These are phyloP conservation scores for Aegilops sharonensis DNA, from an alignment of 176 grass and related monocot species.

Conservation along the genomic window DNA sequence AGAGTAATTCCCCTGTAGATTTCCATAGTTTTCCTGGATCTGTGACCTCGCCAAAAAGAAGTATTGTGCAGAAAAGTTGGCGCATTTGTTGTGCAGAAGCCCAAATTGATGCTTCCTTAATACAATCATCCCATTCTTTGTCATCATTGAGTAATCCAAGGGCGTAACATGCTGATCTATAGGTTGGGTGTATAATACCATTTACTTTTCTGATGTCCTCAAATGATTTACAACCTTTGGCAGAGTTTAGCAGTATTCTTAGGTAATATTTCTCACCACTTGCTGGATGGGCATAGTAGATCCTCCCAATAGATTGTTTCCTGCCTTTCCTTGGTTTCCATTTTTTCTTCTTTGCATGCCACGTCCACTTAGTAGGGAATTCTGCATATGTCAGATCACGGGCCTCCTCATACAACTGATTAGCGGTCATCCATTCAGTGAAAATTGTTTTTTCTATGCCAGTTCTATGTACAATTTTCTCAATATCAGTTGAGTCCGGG, in stretches of 20 bases:
- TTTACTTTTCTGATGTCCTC: neutral
- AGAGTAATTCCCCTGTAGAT: constrained; percentile 2
- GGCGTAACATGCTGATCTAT: constrained; percentile 33
- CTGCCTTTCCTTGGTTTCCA: neutral
- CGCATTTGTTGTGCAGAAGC: neutral
- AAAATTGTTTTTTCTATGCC: constrained; percentile 10
- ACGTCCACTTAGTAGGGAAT: constrained; percentile 27
- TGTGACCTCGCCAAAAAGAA: neutral
- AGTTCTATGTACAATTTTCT: neutral
- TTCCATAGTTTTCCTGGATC: neutral
- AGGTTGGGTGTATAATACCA: neutral
- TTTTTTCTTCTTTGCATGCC: neutral
- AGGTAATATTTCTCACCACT: constrained; percentile 21
- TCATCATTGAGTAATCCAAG: constrained; percentile 23
- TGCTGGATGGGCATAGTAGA: constrained; percentile 20
- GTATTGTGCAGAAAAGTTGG: constrained; percentile 27
- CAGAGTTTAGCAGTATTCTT: constrained; percentile 10
- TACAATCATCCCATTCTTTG: constrained; percentile 3
- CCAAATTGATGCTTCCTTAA: constrained; percentile 26
- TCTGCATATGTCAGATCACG: constrained; percentile 18
- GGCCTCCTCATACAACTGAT: neutral
- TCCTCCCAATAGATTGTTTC: neutral
- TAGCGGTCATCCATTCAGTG: constrained; percentile 29
- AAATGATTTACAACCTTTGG: neutral
- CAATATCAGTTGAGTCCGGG: neutral